These are phyloP conservation scores for Fagus sylvatica DNA, from an alignment of 306 rosid genomes.

Conservation along the genomic window DNA sequence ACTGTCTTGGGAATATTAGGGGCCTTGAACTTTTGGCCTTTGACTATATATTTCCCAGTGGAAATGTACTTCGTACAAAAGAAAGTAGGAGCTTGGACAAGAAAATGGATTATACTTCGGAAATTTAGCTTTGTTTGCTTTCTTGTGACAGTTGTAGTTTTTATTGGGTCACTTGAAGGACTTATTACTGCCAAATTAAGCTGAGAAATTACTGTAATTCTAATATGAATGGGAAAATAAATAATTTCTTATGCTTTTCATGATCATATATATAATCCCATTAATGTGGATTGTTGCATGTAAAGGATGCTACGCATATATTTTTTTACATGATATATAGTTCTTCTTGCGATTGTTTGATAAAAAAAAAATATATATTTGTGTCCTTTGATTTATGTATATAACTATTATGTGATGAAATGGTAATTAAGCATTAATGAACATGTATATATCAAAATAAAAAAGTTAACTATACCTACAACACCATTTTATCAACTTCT, in stretches of 20 bases:
- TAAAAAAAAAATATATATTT: too few species aligned
- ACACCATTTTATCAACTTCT: too few species aligned
- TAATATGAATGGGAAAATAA: background rate
- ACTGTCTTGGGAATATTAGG: slow-evolving; percentile 78
- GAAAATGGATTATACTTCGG: slow-evolving; percentile 62
- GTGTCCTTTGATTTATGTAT: too few species aligned
- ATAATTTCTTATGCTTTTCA: background rate
- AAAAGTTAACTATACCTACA: too few species aligned
- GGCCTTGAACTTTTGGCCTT: slow-evolving; percentile 85
- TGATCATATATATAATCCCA: too few species aligned
- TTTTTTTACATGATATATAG: too few species aligned
- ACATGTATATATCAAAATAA: too few species aligned
- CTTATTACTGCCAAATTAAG: slow-evolving; percentile 55
- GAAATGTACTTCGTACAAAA: slow-evolving; percentile 83
- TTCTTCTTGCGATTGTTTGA: too few species aligned
- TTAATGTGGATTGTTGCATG: too few species aligned
- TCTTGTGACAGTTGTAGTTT: slow-evolving; percentile 49
- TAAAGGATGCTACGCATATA: too few species aligned
- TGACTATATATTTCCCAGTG: slow-evolving; percentile 75
- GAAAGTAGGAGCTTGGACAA: slow-evolving; percentile 67
- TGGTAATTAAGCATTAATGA: too few species aligned
- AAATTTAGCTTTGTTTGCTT: slow-evolving; percentile 66
- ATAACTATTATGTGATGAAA: too few species aligned
- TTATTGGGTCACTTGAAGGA: slow-evolving; percentile 74
- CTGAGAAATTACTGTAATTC: background rate